Base-by-base conservation (phyloP, 441 rosid species). In the Erodium texanum region DNA sequence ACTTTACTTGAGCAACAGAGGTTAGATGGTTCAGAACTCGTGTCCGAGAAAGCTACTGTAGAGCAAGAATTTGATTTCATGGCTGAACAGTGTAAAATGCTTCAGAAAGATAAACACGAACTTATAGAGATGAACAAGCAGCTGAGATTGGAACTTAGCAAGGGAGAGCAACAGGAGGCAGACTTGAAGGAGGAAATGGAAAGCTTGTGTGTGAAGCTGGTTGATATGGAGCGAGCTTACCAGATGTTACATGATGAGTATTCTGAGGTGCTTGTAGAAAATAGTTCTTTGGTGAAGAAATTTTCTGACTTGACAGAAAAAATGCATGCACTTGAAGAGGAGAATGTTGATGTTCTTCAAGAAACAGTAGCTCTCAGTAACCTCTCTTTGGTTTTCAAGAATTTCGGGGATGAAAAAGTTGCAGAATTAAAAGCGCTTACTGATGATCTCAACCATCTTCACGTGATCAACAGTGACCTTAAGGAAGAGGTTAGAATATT, bases 401-500 rank as follows among this genome's bases (percentile, higher is more conserved):
- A 84, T 72, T 80, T 86, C 70, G 86, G 84, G 54, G 68, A 73
- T 52, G 87, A 89, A 79, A 88, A 85, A 83, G 76, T 74, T 29
- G 83, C 82, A 63, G 88, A 89, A 79, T 75, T 83, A 45, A 72
- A 79, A 76, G 78, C 70, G 24, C 80, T 87, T 75, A 68, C 66
- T 56, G 83, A 80, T 65, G 80, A 80, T 75, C 72, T 85, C 61
- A 74, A 67, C 16, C 59, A 68, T 70, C 77, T 89, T 24, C 67
- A 63, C 43, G 68, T 72, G 50, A 67, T 74, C 27, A 86, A 70
- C 70, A 48, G 56, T 0, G 82, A 80, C 20, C 83, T 88, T 16
- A 75, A 72, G 74, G 73, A 72, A 69, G 86, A 85, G 77, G 71
- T 86, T 66, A 80, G 74, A 72, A 15, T 67, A 36, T 16, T 93